Evolutionary conservation across 768 basidiomycete genomes (phyloP), one percentile per base, ranked within the genome.

Genomic region (Mycena crocata): DNA sequence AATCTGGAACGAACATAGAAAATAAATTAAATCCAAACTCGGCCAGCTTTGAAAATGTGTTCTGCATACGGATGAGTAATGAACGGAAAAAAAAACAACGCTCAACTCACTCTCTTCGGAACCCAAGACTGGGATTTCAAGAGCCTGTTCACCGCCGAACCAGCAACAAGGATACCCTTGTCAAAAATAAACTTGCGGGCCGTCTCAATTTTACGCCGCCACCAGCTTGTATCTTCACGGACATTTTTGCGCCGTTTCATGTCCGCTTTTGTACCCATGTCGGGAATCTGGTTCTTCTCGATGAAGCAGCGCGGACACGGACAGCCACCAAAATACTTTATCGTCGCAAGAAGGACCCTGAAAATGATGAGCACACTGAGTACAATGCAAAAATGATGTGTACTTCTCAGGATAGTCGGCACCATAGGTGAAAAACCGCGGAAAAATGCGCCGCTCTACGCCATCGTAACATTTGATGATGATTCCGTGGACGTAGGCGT

Each of bases 1-100:
- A 57, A 65, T 83, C 81, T 0, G 75, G 71, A 0, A 77, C 75
- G 42, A 82, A 75, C 57, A 80, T 74, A 2, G 42, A 3, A 40
- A 66, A 79, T 23, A 76, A 68, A 49, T 80, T 72, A 49, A 80
- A 75, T 0, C 72, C 74, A 32, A 45, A 39, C 3, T 52, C 37
- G 0, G 31, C 23, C 73, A 62, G 64, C 13, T 57, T 34, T 0
- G 76, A 75, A 59, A 82, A 80, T 0, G 79, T 76, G 72, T 76
- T 81, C 81, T 82, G n/a, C n/a, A 62, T 35, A 8, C 1, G 42
- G 19, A 19, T 17, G 28, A 24, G 40, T 64, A 17, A 67, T 46
- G 13, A 55, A n/a, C 24, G 17, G 2, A 6, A 57, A 58, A 39
- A 42, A 61, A 23, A 14, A 15, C 17, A 2, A 45, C 15, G 24